Conservation (phyloP, 345 rosid genomes). For the Pistacia atlantica region DNA sequence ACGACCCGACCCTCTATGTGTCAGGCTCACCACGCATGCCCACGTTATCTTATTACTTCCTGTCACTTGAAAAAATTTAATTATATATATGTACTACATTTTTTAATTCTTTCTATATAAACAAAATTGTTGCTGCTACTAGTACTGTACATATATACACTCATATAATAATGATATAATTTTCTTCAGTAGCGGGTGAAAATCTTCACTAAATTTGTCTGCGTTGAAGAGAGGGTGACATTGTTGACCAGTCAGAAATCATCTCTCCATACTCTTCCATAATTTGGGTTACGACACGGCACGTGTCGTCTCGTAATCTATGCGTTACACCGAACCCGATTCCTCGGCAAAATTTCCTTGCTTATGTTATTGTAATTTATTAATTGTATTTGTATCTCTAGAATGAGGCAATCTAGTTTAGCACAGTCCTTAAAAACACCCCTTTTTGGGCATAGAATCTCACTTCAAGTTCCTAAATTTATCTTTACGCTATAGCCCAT, state of each 20-base stretch:
- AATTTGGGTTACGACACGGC: slow-evolving; percentile 36
- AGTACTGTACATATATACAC: background rate
- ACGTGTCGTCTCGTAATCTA: slow-evolving; percentile 55
- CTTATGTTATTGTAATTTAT: background rate
- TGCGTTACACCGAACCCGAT: slow-evolving; percentile 26
- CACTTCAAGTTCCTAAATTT: slow-evolving; percentile 7
- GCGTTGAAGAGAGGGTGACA: background rate
- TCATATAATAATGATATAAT: background rate
- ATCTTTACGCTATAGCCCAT: too few relatives aligned
- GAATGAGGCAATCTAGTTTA: background rate
- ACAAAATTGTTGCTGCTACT: background rate
- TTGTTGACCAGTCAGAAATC: slow-evolving; percentile 36
- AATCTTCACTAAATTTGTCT: background rate
- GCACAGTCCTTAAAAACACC: background rate
- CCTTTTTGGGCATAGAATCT: slow-evolving; percentile 13
- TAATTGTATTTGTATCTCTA: background rate
- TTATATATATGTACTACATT: background rate
- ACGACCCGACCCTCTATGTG: slow-evolving; percentile 39
- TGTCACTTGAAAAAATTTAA: slow-evolving; percentile 22
- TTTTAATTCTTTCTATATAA: background rate
- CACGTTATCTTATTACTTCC: slow-evolving; percentile 41
- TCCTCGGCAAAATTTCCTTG: slow-evolving; percentile 9
- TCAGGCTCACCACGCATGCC: slow-evolving; percentile 40
- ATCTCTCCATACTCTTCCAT: slow-evolving; percentile 16
- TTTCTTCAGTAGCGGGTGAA: background rate